Conservation (phyloP, 495 filamentous ascomycete species). For the Venustampulla echinocandica region DNA sequence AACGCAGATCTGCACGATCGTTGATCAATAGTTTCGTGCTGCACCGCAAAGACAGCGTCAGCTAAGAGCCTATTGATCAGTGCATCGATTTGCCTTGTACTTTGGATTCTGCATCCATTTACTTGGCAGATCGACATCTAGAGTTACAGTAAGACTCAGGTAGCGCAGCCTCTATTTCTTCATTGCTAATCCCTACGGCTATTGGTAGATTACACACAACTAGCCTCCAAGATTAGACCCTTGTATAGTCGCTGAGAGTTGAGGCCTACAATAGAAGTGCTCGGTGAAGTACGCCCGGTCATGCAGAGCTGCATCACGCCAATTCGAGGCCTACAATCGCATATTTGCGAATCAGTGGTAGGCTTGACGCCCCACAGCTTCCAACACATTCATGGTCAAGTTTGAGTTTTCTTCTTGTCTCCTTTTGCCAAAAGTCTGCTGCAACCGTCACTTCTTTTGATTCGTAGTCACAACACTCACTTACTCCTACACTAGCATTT, state of each 20-base stretch:
- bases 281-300: too few species aligned
- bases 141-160: too few species aligned
- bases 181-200: neutral
- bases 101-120: too few species aligned
- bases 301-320: constrained; percentile 4
- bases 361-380: neutral
- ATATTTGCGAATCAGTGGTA: too few species aligned
- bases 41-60: too few species aligned
- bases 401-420: neutral
- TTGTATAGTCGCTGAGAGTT: neutral
- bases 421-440: neutral
- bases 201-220: neutral
- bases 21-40: neutral
- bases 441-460: neutral
- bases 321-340: constrained; percentile 8
- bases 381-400: neutral
- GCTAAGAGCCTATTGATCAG: too few species aligned
- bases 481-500: too few species aligned
- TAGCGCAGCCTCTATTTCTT: neutral
- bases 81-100: too few species aligned
- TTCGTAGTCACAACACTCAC: neutral
- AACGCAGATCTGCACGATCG: too few species aligned
- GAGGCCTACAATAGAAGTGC: neutral
- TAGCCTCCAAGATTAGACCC: neutral
- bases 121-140: neutral